Percentiles rank a stretch among this genome's conserved stretches.
These are phyloP conservation scores for Ambrosiella xylebori DNA, from an alignment of 2,329 filamentous ascomycete species.

Conservation along the genomic window DNA sequence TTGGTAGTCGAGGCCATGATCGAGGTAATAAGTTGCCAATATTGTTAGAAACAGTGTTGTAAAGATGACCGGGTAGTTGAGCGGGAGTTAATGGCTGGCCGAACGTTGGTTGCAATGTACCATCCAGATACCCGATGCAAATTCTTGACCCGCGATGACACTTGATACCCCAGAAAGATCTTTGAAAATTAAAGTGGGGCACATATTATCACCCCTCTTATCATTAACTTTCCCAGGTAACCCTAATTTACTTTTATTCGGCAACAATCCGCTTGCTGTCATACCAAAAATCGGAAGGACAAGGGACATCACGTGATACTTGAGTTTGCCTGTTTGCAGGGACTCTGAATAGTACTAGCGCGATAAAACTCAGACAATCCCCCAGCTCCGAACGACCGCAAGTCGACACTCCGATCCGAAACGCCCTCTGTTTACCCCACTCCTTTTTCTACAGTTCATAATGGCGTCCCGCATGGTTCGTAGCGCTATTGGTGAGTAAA, in stretches of 20 bases:
- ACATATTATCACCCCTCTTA: conserved; percentile 2
- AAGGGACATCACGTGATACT: conserved; percentile 22
- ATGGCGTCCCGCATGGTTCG: conserved; percentile 98
- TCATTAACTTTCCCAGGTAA: neutral
- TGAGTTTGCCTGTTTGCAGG: conserved; percentile 21
- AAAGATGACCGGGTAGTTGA: neutral
- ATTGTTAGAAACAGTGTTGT: neutral
- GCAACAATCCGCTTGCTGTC: neutral
- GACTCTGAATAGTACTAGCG: conserved; percentile 17
- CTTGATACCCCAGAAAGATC: conserved; percentile 9
- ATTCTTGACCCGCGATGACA: neutral
- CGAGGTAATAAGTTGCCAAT: neutral
- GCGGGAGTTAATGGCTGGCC: neutral
- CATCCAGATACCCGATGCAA: neutral
- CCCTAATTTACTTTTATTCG: neutral
- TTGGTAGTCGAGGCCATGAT: conserved; percentile 10
- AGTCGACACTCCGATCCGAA: conserved; percentile 26
- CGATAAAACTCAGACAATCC: conserved; percentile 34
- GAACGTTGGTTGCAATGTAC: neutral
- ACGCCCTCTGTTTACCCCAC: conserved; percentile 12
- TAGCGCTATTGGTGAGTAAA: conserved; percentile 74
- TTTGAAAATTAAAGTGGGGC: conserved; percentile 16
- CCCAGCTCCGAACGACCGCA: conserved; percentile 23
- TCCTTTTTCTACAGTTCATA: conserved; percentile 37
- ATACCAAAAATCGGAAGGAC: conserved; percentile 10